Base-by-base conservation (phyloP, 202 grass and related monocot genomes). In the Dendrocalamus latiflorus region DNA sequence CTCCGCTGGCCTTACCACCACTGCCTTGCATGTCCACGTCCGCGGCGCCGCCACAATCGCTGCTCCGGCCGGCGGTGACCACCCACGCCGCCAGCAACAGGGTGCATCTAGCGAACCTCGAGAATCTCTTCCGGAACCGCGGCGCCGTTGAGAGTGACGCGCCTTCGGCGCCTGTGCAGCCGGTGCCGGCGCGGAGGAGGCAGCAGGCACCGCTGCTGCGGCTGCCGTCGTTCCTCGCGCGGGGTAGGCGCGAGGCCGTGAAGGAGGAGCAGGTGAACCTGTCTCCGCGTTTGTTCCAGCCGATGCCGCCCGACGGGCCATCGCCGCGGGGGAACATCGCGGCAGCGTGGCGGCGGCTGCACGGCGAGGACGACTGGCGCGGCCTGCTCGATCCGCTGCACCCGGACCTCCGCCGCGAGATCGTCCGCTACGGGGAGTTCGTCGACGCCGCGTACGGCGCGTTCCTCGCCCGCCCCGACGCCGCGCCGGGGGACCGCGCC, bases 371-470 rank as follows among this genome's bases (percentile, higher is more conserved):
- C 48, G 67, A 78, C 13, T 96, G 90, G 90, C 61, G 74, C 1
- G 93, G 93, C 34, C 81, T 96, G n/a, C 93, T 96, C 4, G 90
- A 96, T 67, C 93, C 93, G 21, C 83, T 95, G 1, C 85, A 92
- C 53, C 85, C 86, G 1, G 88, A 96, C 85, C 90, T 96, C 60
- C 93, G 93, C 49, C 93, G 93, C 43, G 93, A 96, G 86, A 86
- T 96, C 77, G 73, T 96, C n/a, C 88, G 88, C 0, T 93, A 91
- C 33, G 93, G 93, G 4, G 93, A 96, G 67, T 90, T 93, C 79
- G 90, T 96, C 58, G 86, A 85, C 60, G 82, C 88, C 20, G 86
- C 95, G 25, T 98, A 98, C 87, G 74, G 72, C 17, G 75, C 95
- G 3, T 98, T 94, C 87, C 89, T 86, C 9, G 38, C 92, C 34